phyloP scores from a whole-genome alignment of 2,329 filamentous ascomycete species.

The Talaromyces verruculosus region DNA sequence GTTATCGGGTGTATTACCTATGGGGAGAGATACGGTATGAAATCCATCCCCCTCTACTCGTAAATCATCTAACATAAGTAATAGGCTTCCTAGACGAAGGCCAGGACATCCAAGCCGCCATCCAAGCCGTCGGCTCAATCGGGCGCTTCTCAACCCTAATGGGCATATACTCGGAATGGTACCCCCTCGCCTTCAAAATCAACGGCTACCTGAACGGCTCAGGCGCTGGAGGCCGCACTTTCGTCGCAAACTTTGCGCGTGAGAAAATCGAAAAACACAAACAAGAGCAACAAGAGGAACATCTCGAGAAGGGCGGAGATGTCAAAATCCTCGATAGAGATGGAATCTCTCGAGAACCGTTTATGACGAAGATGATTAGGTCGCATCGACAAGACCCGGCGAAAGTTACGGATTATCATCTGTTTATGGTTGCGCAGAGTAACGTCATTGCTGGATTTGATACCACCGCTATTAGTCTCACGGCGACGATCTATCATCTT shows the following conservation, averaged over 20 bases:
- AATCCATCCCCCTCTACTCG: background rate
- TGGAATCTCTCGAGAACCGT: conserved; percentile 34
- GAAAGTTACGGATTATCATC: conserved; percentile 43
- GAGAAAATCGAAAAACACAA: conserved; percentile 35
- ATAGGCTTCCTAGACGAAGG: conserved; percentile 52
- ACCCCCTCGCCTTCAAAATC: conserved; percentile 36
- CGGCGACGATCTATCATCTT: conserved; percentile 31
- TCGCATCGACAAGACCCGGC: conserved; percentile 46
- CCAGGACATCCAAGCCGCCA: conserved; percentile 47
- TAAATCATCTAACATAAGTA: conserved; percentile 15
- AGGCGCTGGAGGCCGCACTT: conserved; percentile 34
- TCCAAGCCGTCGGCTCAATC: conserved; percentile 40
- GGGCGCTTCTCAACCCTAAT: conserved; percentile 42
- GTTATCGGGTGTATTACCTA: conserved; percentile 55
- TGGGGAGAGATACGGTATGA: conserved; percentile 31
- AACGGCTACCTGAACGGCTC: conserved; percentile 32
- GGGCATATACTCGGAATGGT: conserved; percentile 46
- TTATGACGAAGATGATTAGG: conserved; percentile 46
- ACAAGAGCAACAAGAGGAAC: conserved; percentile 15
- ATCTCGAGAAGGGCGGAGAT: conserved; percentile 22
- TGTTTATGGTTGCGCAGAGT: conserved; percentile 40
- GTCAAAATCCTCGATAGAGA: conserved; percentile 16
- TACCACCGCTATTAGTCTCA: conserved; percentile 32
- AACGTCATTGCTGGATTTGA: conserved; percentile 37
- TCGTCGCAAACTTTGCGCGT: conserved; percentile 35